A percentile compares a stretch with the other conserved stretches of the same genome.
phyloP scores from a whole-genome alignment of 176 grass and related monocot genomes.

The Oryza glaberrima region DNA sequence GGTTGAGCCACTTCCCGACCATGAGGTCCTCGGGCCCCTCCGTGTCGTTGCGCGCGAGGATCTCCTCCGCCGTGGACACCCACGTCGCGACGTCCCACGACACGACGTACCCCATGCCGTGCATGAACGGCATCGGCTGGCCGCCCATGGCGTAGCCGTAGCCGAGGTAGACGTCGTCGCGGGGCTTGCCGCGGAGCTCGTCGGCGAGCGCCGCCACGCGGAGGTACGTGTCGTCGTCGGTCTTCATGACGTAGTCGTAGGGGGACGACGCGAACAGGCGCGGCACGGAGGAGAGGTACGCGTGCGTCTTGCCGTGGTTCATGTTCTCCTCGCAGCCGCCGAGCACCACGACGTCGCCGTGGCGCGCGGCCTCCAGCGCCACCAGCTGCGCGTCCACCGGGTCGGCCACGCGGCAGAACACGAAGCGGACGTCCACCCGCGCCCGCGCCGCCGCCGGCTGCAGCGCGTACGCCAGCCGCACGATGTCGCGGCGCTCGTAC shows the following conservation, averaged over 20 bases:
- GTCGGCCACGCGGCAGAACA: constrained; percentile 70
- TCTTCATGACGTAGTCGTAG: constrained; percentile 81
- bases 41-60: constrained; percentile 50
- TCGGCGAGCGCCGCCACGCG: constrained; percentile 36
- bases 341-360: constrained; percentile 64
- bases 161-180: constrained; percentile 68
- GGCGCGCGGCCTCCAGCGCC: constrained; percentile 44
- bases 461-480: constrained; percentile 70
- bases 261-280: neutral
- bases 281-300: constrained; percentile 56
- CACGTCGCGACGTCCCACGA: constrained; percentile 76
- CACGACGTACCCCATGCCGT: constrained; percentile 83
- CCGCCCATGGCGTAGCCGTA: constrained; percentile 59
- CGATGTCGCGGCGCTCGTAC: constrained; percentile 64
- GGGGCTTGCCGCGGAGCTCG: constrained; percentile 43
- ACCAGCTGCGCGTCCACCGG: constrained; percentile 55
- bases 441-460: constrained; percentile 29
- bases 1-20: constrained; percentile 67
- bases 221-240: constrained; percentile 79
- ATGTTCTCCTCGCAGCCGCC: constrained; percentile 76
- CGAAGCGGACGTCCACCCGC: constrained; percentile 72
- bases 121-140: constrained; percentile 67
- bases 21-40: constrained; percentile 65
- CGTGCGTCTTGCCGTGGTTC: constrained; percentile 83
- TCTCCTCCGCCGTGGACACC: constrained; percentile 50